Evolutionary conservation across 2,329 filamentous ascomycete genomes (phyloP).

Genomic region (Bertia moriformis): DNA sequence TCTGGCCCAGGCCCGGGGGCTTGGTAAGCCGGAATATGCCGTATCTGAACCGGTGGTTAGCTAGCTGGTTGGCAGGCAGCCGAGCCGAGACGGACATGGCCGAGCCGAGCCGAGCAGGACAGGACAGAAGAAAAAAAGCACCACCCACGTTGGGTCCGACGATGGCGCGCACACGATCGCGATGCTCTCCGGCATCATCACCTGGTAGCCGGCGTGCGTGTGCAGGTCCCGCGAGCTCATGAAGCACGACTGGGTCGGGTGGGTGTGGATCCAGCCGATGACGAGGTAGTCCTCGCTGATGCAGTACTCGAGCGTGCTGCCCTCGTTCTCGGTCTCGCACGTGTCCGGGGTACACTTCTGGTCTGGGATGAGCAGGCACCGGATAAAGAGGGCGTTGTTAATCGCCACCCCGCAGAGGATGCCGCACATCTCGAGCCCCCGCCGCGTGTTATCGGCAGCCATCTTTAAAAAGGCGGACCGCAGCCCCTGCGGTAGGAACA

Average conservation of each 20-base stretch:
- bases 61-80: constrained; percentile 7
- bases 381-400: constrained; percentile 86
- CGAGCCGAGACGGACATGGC: not conserved
- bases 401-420: constrained; percentile 83
- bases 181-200: constrained; percentile 91
- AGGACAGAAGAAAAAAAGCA: not conserved
- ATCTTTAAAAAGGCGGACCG: constrained; percentile 61
- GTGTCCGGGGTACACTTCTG: constrained; percentile 84
- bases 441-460: constrained; percentile 63
- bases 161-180: constrained; percentile 90
- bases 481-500: constrained; percentile 70
- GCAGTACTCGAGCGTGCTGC: constrained; percentile 75
- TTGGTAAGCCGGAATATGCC: constrained; percentile 89
- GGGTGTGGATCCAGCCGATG: constrained; percentile 94
- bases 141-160: constrained; percentile 56
- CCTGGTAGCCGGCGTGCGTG: constrained; percentile 85
- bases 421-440: constrained; percentile 84
- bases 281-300: constrained; percentile 71
- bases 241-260: constrained; percentile 92
- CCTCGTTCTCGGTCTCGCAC: constrained; percentile 84
- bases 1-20: constrained; percentile 72
- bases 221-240: constrained; percentile 91
- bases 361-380: constrained; percentile 75
- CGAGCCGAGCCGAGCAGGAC: constrained; percentile 1
- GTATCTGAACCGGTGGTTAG: constrained; percentile 37